Evolutionary conservation across 306 rosid genomes (phyloP).

Genomic region (Urtica urens): DNA sequence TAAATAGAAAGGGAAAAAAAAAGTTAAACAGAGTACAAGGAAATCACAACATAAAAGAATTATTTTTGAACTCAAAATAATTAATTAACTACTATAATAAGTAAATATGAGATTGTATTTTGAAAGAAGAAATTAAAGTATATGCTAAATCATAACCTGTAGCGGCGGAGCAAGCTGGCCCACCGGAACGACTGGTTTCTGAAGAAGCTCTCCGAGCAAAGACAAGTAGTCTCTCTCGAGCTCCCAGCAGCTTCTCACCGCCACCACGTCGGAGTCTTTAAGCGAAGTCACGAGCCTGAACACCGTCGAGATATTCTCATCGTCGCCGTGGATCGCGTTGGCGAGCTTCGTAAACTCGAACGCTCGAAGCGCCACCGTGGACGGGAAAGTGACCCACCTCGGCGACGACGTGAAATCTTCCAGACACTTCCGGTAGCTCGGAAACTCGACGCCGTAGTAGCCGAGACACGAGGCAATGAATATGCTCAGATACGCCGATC

Average conservation of each 20-base stretch:
- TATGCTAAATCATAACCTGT: background rate
- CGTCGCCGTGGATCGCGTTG: background rate
- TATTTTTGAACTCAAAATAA: no score
- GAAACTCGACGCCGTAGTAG: background rate
- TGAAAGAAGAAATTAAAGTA: no score
- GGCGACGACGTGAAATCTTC: constrained; percentile 8
- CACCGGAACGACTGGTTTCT: constrained; percentile 16
- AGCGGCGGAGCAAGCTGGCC: constrained; percentile 21
- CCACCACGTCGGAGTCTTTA: constrained; percentile 3
- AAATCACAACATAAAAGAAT: no score
- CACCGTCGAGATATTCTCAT: background rate
- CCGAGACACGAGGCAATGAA: background rate
- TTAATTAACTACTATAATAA: no score
- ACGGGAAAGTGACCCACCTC: constrained; percentile 15
- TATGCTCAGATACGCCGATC: constrained; percentile 1
- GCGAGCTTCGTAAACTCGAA: constrained; percentile 11
- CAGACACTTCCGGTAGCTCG: background rate
- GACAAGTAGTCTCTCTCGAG: constrained; percentile 11
- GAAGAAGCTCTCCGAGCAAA: constrained; percentile 1
- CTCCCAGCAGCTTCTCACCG: constrained; percentile 12
- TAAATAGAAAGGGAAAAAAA: no score
- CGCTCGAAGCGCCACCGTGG: constrained; percentile 4
- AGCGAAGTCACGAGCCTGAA: background rate
- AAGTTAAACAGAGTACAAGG: no score
- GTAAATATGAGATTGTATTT: no score